Percentiles rank a stretch among this genome's conserved stretches.
These are phyloP conservation scores for Striga asiatica DNA, from an alignment of 257 asterid genomes.

Conservation along the genomic window DNA sequence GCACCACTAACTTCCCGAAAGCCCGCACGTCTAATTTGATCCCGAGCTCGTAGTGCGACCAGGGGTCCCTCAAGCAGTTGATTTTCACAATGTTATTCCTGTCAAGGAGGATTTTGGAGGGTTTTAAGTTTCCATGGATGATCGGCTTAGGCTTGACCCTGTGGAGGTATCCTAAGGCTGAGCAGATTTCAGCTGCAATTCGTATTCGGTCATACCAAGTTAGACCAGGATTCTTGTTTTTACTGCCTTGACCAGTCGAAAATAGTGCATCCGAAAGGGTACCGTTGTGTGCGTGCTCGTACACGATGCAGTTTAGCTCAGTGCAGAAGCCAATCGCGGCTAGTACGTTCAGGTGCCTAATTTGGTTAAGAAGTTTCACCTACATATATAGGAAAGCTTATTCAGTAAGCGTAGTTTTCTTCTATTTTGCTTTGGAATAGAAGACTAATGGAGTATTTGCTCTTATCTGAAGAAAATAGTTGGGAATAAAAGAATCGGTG, in stretches of 20 bases:
- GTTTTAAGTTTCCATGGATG: conserved; percentile 46
- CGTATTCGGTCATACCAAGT: conserved; percentile 45
- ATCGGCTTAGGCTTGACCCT: conserved; percentile 41
- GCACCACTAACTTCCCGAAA: conserved; percentile 51
- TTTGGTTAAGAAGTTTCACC: conserved; percentile 38
- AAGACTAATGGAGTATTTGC: not conserved
- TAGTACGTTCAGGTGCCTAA: conserved; percentile 50
- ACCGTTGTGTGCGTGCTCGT: conserved; percentile 50
- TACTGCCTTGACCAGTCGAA: conserved; percentile 22
- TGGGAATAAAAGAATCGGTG: not conserved
- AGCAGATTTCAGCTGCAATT: conserved; percentile 49
- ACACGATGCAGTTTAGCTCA: conserved; percentile 43
- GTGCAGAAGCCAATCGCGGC: conserved; percentile 55
- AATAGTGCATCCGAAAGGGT: conserved; percentile 45
- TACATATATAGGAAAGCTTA: conserved; percentile 19
- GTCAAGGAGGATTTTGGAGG: conserved; percentile 56
- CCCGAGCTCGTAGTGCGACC: conserved; percentile 12
- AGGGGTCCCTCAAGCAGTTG: conserved; percentile 18
- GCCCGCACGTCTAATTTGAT: conserved; percentile 32
- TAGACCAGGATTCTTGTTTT: conserved; percentile 24
- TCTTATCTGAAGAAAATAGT: not conserved
- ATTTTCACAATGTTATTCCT: conserved; percentile 35
- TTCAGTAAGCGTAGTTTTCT: not conserved
- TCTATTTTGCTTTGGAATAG: not conserved
- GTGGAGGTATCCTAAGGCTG: conserved; percentile 53